Percentiles rank a stretch among this genome's conserved stretches.
Evolutionary conservation across 129 eudicot species (phyloP).

Genomic region (Artemisia argyi): DNA sequence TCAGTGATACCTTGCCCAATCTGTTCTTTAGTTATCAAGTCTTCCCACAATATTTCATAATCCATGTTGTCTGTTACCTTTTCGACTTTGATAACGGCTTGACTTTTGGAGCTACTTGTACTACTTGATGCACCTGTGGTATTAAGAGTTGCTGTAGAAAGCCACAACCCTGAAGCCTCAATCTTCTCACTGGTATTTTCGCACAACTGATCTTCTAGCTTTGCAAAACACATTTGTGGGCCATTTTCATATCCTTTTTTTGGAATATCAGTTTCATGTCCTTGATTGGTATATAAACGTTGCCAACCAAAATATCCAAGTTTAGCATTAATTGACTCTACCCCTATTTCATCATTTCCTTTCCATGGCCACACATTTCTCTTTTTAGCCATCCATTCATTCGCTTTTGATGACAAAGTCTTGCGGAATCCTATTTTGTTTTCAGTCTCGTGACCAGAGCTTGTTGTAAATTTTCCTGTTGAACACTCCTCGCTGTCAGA

Average conservation of each 20-base stretch:
- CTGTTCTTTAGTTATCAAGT: slow-evolving; percentile 68
- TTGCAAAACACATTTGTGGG: slow-evolving; percentile 27
- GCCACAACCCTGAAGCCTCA: slow-evolving; percentile 67
- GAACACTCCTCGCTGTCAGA: slow-evolving; percentile 36
- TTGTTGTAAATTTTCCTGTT: slow-evolving; percentile 34
- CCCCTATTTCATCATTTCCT: slow-evolving; percentile 53
- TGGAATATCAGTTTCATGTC: slow-evolving; percentile 22
- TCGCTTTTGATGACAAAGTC: slow-evolving; percentile 61
- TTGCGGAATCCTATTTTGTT: slow-evolving; percentile 48
- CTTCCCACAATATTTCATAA: slow-evolving; percentile 84
- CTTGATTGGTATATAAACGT: slow-evolving; percentile 51
- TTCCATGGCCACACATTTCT: slow-evolving; percentile 63
- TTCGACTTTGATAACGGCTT: slow-evolving; percentile 58
- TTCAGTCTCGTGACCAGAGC: slow-evolving; percentile 54
- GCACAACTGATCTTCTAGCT: slow-evolving; percentile 35
- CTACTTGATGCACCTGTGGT: slow-evolving; percentile 70
- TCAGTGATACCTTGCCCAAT: slow-evolving; percentile 79
- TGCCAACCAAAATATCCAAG: slow-evolving; percentile 68
- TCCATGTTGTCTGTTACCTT: slow-evolving; percentile 49
- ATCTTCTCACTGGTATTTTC: slow-evolving; percentile 22
- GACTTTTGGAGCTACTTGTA: slow-evolving; percentile 41
- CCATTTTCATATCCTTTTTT: neutral
- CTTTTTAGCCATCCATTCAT: slow-evolving; percentile 66
- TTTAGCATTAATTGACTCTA: slow-evolving; percentile 37
- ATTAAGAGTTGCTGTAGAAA: slow-evolving; percentile 41